Base-by-base conservation (phyloP, 2,329 filamentous ascomycete genomes). In the Neospermospora avenae region DNA sequence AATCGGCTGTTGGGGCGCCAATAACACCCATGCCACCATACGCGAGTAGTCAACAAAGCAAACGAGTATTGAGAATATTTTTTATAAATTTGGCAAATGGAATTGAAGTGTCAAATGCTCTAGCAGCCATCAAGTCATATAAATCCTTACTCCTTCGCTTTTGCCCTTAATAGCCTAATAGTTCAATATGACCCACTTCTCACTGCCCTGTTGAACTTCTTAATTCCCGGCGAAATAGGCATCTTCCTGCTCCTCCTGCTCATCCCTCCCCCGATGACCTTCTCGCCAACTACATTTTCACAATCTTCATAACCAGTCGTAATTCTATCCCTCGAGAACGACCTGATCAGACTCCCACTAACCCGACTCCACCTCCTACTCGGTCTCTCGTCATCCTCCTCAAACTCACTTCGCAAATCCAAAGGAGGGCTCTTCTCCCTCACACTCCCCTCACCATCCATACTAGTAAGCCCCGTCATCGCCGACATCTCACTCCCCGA, bases 171-270 rank as follows among this genome's bases (percentile, higher is more conserved):
- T n/a, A n/a, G n/a, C 11, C 28, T 10, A 5, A 31, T 20, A n/a
- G 4, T 14, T 35, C 46, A 34, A 22, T 35, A 20, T n/a, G 18
- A 35, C 13, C 55, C 25, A 2, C 52, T 25, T 25, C 13, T 35
- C 3, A 55, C 52, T 5, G 22, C 44, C 25, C 37, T 44, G 45
- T 55, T 55, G 10, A 55, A 55, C 35, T 22, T 41, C 13, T 60
- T 39, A 44, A 60, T 44, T 4, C 51, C 52, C 20, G 35, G 44
- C 14, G 51, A 42, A 20, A 53, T 16, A 39, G 44, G 44, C 52
- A 55, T 60, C n/a, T 8, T 37, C 35, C 45, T 56, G 13, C 58
- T 55, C 35, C 46, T 56, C 14, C 44, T 34, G 20, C 37, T 48
- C 45, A 46, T 52, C 2, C 37, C 58, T 14, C n/a, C 51, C 24